Evolutionary conservation across 441 rosid species (phyloP), one percentile per base, ranked within the genome.

Genomic region (Pelargonium cotyledonis): DNA sequence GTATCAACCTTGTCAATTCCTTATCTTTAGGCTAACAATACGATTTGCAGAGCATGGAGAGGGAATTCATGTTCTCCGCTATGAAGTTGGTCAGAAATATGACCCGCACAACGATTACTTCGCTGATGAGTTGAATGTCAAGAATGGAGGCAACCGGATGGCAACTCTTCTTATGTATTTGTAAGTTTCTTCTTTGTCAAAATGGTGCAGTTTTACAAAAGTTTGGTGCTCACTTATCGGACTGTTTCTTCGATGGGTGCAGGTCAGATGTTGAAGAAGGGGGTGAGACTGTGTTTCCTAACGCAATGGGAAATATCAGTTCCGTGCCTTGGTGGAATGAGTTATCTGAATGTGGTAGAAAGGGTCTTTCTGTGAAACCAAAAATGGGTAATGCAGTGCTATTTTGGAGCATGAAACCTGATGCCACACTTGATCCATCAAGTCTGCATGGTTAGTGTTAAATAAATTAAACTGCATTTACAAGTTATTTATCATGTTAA

Each of bases 181-280:
- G 99, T 90, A 82, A 79, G 97, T 70, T 68, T 62, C 68, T 53
- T 63, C 60, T 61, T 23, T 44, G 11, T 21, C 26, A 51, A 12
- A 15, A 6, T 53, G 8, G 16, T 53, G 6, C 21, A 15, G 8
- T 14, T 53, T 1, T 8, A 53, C 38, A 31, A 4, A 31, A 31
- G 38, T 31, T 53, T 53, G 21, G 0, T 49, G 57, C 15, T 53
- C 6, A 16, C 19, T 53, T 53, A 15, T 53, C 16, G 23, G 47
- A 44, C 69, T 47, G 62, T 15, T 65, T 67, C 66, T 15, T 66
- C 41, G 23, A 61, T 51, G 78, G 76, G 51, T 76, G 70, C 86
- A 95, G 97, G 77, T 95, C 98, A 40, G 98, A 95, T 82, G 95
- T 90, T 76, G 99, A 92, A 82, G 96, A 95, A 91, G 99, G 98